phyloP scores from a whole-genome alignment of 1,284 basidiomycete genomes.

The Phlebopus sp. region DNA sequence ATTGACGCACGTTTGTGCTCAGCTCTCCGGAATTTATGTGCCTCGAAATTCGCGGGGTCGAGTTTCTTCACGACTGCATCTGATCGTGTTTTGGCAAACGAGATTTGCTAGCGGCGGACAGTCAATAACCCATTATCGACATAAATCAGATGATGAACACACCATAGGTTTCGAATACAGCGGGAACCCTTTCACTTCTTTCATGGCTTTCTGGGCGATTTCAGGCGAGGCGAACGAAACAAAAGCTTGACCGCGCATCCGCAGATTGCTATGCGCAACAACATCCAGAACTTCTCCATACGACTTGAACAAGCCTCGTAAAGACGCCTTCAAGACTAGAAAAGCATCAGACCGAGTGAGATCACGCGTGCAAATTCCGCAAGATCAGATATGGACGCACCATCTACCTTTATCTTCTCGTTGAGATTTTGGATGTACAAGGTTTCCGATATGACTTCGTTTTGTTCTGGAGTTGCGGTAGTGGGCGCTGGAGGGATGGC shows the following conservation, averaged over 20 bases:
- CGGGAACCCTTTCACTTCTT: constrained; percentile 92
- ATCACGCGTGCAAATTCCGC: background rate
- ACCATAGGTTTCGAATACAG: constrained; percentile 97
- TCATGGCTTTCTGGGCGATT: constrained; percentile 82
- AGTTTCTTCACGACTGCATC: constrained; percentile 84
- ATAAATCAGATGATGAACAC: constrained; percentile 19
- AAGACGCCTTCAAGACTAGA: constrained; percentile 82
- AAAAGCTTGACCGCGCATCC: constrained; percentile 99
- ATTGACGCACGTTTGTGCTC: constrained; percentile 73
- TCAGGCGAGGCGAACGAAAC: constrained; percentile 86
- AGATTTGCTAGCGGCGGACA: constrained; percentile 70
- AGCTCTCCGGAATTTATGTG: constrained; percentile 71
- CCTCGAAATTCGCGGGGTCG: constrained; percentile 64
- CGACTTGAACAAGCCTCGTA: constrained; percentile 87
- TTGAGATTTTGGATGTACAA: constrained; percentile 98
- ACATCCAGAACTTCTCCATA: constrained; percentile 93
- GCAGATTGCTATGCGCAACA: constrained; percentile 87
- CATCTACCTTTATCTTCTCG: constrained; percentile 89
- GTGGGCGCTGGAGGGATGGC: constrained; percentile 24
- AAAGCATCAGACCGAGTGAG: constrained; percentile 4
- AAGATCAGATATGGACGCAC: constrained; percentile 39
- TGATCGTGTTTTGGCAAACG: constrained; percentile 85
- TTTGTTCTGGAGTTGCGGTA: constrained; percentile 34
- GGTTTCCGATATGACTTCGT: constrained; percentile 71
- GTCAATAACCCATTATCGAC: constrained; percentile 6